Conservation (phyloP, 805 yeast genomes). For the Suhomyces sp. region DNA sequence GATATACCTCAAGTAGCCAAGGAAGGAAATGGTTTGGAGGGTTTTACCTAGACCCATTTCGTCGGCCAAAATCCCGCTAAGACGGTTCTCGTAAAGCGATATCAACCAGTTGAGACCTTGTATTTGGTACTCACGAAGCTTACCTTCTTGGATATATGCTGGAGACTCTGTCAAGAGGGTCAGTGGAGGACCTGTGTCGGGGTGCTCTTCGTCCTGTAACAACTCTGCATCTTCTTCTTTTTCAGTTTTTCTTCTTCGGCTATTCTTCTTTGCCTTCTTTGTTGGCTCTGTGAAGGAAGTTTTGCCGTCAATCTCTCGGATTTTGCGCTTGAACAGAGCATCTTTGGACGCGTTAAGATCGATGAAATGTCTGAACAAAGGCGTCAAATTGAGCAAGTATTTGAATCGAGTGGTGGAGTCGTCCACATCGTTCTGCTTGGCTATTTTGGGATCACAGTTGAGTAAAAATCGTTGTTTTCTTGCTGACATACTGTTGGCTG, state of each 20-base stretch:
- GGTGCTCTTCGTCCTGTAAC: constrained; percentile 72
- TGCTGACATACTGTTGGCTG: constrained; percentile 14
- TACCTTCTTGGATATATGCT: constrained; percentile 64
- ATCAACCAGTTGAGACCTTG: constrained; percentile 96
- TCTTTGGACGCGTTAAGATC: constrained; percentile 79
- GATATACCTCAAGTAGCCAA: constrained; percentile 81
- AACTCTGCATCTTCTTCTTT: constrained; percentile 95
- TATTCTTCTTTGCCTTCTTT: constrained; percentile 16
- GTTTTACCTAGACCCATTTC: constrained; percentile 99
- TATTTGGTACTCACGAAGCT: constrained; percentile 83
- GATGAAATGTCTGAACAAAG: constrained; percentile 83
- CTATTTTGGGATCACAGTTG: constrained; percentile 53
- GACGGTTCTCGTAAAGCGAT: constrained; percentile 78
- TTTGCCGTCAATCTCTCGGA: constrained; percentile 55
- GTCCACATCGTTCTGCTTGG: constrained; percentile 48
- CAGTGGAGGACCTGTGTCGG: constrained; percentile 43
- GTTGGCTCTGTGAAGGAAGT: constrained; percentile 33
- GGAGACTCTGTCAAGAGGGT: constrained; percentile 88
- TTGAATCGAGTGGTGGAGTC: constrained; percentile 78
- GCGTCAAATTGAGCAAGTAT: constrained; percentile 78
- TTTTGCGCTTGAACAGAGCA: constrained; percentile 58
- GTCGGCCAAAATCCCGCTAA: constrained; percentile 93
- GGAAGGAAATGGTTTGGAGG: constrained; percentile 86
- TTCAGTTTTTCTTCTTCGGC: constrained; percentile 82
- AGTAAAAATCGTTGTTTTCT: constrained; percentile 50